A percentile compares a stretch with the other conserved stretches of the same genome.
Evolutionary conservation across 331 rosid genomes (phyloP).

Genomic region (Rhamnella rubrinervis): DNA sequence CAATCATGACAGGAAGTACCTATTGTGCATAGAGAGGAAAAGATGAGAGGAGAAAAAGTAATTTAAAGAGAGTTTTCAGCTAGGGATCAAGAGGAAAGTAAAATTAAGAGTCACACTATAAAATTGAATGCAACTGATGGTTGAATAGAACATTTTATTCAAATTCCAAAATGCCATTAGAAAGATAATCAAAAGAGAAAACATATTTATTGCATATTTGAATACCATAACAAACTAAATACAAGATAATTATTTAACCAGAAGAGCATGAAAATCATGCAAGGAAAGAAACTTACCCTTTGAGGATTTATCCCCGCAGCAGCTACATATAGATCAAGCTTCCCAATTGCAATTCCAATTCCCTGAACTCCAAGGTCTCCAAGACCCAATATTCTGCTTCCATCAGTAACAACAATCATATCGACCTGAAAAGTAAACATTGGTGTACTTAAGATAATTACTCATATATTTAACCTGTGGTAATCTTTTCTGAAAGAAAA

Average conservation of each 20-base stretch:
- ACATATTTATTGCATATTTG: background rate
- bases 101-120: background rate
- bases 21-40: constrained; percentile 18
- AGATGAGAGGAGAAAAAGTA: background rate
- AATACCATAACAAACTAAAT: background rate
- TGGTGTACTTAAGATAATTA: background rate
- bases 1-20: constrained; percentile 99
- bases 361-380: constrained; percentile 99
- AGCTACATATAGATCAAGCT: constrained; percentile 95
- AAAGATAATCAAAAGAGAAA: background rate
- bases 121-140: too few species aligned
- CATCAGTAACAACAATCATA: constrained; percentile 99
- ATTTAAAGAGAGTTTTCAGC: background rate
- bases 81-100: background rate
- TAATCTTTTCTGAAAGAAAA: background rate
- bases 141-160: too few species aligned
- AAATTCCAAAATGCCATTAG: constrained; percentile 3
- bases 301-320: constrained; percentile 99
- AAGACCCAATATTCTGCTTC: constrained; percentile 96
- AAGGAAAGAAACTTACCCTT: constrained; percentile 52
- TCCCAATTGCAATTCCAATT: constrained; percentile 92
- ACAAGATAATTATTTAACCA: background rate
- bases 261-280: background rate
- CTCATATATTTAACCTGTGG: background rate
- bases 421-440: constrained; percentile 73